phyloP scores from a whole-genome alignment of 257 asterid genomes.

The Petunia axillaris region DNA sequence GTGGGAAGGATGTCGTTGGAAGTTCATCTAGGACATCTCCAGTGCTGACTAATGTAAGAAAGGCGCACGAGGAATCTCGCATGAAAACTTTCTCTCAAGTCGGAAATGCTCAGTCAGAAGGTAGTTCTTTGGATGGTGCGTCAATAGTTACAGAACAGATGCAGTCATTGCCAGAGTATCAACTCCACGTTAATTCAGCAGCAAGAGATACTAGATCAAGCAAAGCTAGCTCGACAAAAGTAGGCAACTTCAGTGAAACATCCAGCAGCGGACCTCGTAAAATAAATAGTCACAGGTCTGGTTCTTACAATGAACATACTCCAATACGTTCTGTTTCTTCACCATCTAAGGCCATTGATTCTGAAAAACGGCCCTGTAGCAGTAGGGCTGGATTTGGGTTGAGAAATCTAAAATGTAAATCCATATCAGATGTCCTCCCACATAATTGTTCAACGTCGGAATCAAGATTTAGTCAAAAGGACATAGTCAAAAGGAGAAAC shows the following conservation, averaged over 20 bases:
- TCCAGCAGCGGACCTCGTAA: conserved; percentile 38
- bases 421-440: conserved; percentile 50
- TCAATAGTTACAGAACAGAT: conserved; percentile 32
- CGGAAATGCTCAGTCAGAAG: conserved; percentile 41
- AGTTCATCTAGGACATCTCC: conserved; percentile 44
- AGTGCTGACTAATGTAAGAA: conserved; percentile 31
- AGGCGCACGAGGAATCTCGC: conserved; percentile 35
- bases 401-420: conserved; percentile 52
- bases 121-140: conserved; percentile 36
- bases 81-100: conserved; percentile 38
- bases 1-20: conserved; percentile 42
- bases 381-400: conserved; percentile 41
- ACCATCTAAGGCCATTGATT: conserved; percentile 33
- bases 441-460: conserved; percentile 43
- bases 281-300: conserved; percentile 38
- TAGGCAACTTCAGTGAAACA: conserved; percentile 44
- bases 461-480: conserved; percentile 42
- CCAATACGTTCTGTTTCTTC: conserved; percentile 39
- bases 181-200: conserved; percentile 28
- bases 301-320: conserved; percentile 31
- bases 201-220: conserved; percentile 31
- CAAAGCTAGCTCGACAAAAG: conserved; percentile 33
- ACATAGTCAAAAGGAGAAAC: conserved; percentile 44
- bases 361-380: conserved; percentile 31
- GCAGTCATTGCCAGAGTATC: conserved; percentile 35